phyloP scores from a whole-genome alignment of 164 flowering plant species.

The Platanus orientalis region DNA sequence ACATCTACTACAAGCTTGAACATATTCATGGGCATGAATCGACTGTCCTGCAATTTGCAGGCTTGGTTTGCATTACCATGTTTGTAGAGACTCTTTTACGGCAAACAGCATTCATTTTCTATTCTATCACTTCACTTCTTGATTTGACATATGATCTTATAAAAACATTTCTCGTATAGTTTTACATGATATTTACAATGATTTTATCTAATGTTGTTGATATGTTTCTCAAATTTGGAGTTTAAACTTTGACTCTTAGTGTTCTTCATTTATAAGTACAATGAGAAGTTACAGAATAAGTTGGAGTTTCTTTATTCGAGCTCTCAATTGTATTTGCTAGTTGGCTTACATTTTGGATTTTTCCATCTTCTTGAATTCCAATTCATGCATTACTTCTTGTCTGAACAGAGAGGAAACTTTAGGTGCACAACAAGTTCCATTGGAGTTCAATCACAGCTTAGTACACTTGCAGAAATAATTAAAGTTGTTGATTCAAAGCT shows the following conservation, averaged over 20 bases:
- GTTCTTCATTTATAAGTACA: neutral
- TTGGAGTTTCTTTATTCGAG: neutral
- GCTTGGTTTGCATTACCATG: too few species aligned
- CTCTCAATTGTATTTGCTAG: neutral
- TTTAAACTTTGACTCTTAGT: neutral
- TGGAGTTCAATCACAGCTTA: conserved; percentile 86
- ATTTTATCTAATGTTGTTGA: neutral
- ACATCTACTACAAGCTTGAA: too few species aligned
- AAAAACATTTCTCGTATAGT: neutral
- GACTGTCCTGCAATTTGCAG: too few species aligned
- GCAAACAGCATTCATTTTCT: too few species aligned
- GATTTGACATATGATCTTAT: neutral
- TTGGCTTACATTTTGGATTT: conserved; percentile 4
- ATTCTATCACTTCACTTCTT: neutral
- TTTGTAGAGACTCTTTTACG: too few species aligned
- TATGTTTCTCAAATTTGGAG: neutral
- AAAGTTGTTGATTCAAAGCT: conserved; percentile 85
- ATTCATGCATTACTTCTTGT: conserved; percentile 10
- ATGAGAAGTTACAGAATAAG: neutral
- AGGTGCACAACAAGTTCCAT: conserved; percentile 55
- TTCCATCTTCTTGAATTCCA: neutral
- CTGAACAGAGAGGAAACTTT: conserved; percentile 76
- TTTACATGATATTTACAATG: neutral
- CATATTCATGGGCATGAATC: too few species aligned
- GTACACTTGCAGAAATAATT: conserved; percentile 58